Conservation (phyloP, 164 flowering plant species). For the Annona squamosa region DNA sequence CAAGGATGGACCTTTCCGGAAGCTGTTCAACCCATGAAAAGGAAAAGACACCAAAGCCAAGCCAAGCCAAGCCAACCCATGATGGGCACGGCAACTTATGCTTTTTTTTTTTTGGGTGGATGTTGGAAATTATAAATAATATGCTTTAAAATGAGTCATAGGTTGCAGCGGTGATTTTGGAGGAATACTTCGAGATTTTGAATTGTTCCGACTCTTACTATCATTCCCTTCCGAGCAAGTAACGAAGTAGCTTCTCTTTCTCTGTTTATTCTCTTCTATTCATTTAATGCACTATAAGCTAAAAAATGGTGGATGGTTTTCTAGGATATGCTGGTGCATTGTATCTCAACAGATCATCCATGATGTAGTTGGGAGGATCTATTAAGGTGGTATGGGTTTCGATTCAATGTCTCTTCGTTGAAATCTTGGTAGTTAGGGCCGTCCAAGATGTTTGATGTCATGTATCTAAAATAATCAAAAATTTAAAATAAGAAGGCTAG, state of each 20-base stretch:
- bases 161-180: not conserved
- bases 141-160: not conserved
- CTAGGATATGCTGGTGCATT: too few relatives aligned
- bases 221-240: not conserved
- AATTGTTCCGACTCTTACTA: not conserved
- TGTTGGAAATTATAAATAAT: not conserved
- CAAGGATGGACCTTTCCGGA: constrained; percentile 93
- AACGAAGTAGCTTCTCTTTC: not conserved
- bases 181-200: not conserved
- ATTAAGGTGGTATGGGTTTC: too few relatives aligned
- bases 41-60: not conserved
- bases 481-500: too few relatives aligned
- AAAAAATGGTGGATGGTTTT: too few relatives aligned
- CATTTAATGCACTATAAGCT: too few relatives aligned
- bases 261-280: not conserved
- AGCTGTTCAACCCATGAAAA: constrained; percentile 66
- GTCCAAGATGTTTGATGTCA: too few relatives aligned
- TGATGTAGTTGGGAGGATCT: too few relatives aligned
- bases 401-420: too few relatives aligned
- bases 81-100: too few relatives aligned
- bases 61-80: not conserved
- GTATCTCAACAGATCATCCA: too few relatives aligned
- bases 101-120: not conserved
- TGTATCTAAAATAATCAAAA: too few relatives aligned
- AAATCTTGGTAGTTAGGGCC: too few relatives aligned